Evolutionary conservation across 495 filamentous ascomycete genomes (phyloP), one percentile per base, ranked within the genome.

Genomic region (Aspergillus taichungensis): DNA sequence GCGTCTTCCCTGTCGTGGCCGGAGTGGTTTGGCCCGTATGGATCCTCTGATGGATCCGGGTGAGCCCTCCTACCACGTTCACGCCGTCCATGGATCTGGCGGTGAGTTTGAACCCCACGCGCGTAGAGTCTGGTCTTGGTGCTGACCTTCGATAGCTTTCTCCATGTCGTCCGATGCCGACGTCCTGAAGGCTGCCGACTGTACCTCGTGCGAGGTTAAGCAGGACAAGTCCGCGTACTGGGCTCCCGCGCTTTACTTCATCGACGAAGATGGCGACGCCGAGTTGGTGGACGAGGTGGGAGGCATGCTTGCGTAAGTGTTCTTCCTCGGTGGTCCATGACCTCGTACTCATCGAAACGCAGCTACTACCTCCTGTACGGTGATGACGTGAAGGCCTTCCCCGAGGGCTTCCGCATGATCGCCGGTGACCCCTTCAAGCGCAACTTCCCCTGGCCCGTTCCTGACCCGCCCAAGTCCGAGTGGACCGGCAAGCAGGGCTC

Each of bases 1-100:
- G 87, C 87, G 89, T 64, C 79, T 94, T 71, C 82, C 82, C 42
- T 95, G 89, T 59, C 79, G 72, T 47, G 80, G 77, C 48, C 72
- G 72, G 35, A 71, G 76, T 49, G 85, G 78, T 53, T 48, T 87
- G 56, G 76, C 68, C 38, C 70, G 75, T 27, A 59, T 81, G 30
- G 77, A 81, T 51, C 77, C 77, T 18, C 46, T 81, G 43, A 65
- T 79, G 28, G 59, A 68, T 34, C 66, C 68, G 7, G 75, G 72
- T 11, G 34, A 60, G 35, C 49, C 69, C 10, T 63, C 71, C 3
- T 56, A 59, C 30, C 77, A 81, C 53, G 66, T 66, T 6, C 77
- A 81, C 50, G 48, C 57, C 0, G 55, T 81, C 47, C 73, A 77
- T 53, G 77, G 77, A 36, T 69, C 65, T 36, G 69, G 66, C 54